Evolutionary conservation across 2,329 filamentous ascomycete species (phyloP), one percentile per base, ranked within the genome.

Genomic region (Ilyonectria robusta): DNA sequence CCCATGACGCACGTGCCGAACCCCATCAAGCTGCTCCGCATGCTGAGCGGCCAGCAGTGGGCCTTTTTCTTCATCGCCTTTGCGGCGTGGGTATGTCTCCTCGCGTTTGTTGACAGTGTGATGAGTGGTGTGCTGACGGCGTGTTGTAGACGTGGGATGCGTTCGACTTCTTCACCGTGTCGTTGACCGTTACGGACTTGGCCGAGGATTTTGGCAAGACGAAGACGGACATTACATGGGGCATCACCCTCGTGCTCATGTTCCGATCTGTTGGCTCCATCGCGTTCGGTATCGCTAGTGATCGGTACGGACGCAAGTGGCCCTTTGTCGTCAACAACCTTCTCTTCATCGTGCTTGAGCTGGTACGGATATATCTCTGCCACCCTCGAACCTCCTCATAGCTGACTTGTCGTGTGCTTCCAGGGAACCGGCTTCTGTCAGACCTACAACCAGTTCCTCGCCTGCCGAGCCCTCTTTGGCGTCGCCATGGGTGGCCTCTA

Each of bases 401-500:
- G 54, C 67, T 73, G 31, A 73, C 63, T 19, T 17, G 19, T 29
- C n/a, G 4, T 26, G 6, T 26, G 17, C 13, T 1, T 33, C n/a
- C 54, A 87, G 84, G 85, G 84, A 17, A 94, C 92, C 42, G 92
- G 92, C 64, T 94, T 93, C 77, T 88, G 87, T 69, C 78, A 84
- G 0, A 94, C 90, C 0, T 94, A 93, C 74, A 75, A 84, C 55
- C 88, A 93, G 71, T 95, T 95, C 76, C 83, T 96, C 23, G 92
- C 90, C 11, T 92, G 93, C 11, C 87, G 93, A 46, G 89, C 91
- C 47, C 82, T 95, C 3, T 95, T 95, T 75, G 93, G 93, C 51
- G 80, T 95, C 48, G 93, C 93, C 73, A 95, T 95, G 93, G 93
- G 93, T 44, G 93, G 93, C 71, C 72, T 95, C 2, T 91, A 94